Base-by-base conservation (phyloP, 371 early-diverging fungal species). In the Mucor racemosus region DNA sequence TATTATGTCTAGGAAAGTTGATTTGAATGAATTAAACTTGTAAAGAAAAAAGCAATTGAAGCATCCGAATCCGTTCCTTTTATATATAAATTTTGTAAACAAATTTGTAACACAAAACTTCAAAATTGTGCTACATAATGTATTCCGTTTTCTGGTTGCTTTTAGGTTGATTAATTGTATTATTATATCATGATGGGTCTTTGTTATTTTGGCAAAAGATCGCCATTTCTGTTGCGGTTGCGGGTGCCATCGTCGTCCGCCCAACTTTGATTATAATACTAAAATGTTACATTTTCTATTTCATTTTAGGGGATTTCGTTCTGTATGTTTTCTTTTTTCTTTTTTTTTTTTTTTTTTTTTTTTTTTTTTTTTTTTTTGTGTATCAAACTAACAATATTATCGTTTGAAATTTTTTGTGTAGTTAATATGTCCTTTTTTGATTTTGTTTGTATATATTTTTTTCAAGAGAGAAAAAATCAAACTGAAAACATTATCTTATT, bases 41-140 rank as follows among this genome's bases (percentile, higher is more conserved):
- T 21, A 53, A 26, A 53, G 31, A 53, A 53, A 13, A 53, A 53
- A 26, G 53, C 31, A 31, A 4, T 26, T 53, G 53, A 26, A 31
- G 53, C 53, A 53, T 53, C 53, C 31, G 53, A 53, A 53, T 31
- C 53, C 11, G 53, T 53, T 21, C 26, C 53, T 53, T 26, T 53
- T 53, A 53, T 53, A 53, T 53, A 53, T 31, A 53, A 26, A 26
- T 53, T 26, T 31, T 1, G 19, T 21, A 31, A 31, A 26, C 31
- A 14, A 53, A 53, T 14, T 14, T 53, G 53, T 53, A 53, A 31
- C 53, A 58, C 58, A 19, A 58, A 58, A 58, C 58, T 58, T 58
- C 39, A 58, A 39, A 39, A 0, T 58, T 40, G 58, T 40, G 40
- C 36, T 36, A 58, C 58, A 53, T 11, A 9, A 41, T 26, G 31